Evolutionary conservation across 495 filamentous ascomycete genomes (phyloP), one percentile per base, ranked within the genome.

Genomic region (Tricharina praecox): DNA sequence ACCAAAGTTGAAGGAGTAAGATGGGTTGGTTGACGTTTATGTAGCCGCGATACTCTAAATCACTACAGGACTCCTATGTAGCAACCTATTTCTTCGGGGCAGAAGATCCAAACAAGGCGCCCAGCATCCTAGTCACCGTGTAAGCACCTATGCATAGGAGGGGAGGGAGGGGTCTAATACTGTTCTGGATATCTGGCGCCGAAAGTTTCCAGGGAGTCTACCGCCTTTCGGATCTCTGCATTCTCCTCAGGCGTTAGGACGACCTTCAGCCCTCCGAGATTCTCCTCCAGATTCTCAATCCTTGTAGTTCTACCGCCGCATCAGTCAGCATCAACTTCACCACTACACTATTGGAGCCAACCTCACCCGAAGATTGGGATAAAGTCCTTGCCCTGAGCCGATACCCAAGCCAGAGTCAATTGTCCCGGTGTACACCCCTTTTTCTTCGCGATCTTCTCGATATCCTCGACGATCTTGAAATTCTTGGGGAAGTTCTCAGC

Each of bases 291-390:
- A 28, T 74, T 70, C 47, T 66, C 68, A 37, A 70, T 61, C 49
- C 62, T 69, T 60, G 67, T 78, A 3, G 75, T 78, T 3, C 77
- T n/a, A n/a, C n/a, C n/a, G n/a, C n/a, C n/a, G n/a, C n/a, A n/a
- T n/a, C n/a, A n/a, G n/a, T n/a, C n/a, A n/a, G n/a, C n/a, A n/a
- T n/a, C n/a, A n/a, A n/a, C n/a, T n/a, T n/a, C n/a, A n/a, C n/a
- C n/a, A n/a, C n/a, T n/a, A n/a, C n/a, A n/a, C n/a, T n/a, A n/a
- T n/a, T n/a, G n/a, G n/a, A n/a, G n/a, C n/a, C n/a, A n/a, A n/a
- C n/a, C n/a, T n/a, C n/a, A n/a, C n/a, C n/a, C 76, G 4, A 70
- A 72, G 36, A 73, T 71, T 8, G 69, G 65, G 41, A 74, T 60
- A 52, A 76, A 64, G 40, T 75, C 70, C 1, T 68, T 64, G 3